Base-by-base conservation (phyloP, 345 rosid species). In the Zanthoxylum bungeanum region DNA sequence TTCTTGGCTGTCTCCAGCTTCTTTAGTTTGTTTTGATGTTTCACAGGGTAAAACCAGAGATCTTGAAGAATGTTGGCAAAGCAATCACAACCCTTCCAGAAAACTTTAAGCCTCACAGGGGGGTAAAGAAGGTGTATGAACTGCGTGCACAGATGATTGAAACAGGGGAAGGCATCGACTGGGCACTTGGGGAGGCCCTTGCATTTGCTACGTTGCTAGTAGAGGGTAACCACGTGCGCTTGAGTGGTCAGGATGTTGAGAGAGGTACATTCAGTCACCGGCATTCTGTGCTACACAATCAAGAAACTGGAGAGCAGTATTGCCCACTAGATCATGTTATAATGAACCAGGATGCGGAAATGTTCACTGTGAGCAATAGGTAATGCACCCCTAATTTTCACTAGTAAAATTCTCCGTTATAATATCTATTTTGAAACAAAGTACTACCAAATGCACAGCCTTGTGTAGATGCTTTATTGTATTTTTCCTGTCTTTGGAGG, bases 311-410 rank as follows among this genome's bases (percentile, higher is more conserved):
- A 73, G 79, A 84, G 72, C 61, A 82, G 79, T 91, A 91, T 65
- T 91, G 91, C 70, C 97, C 97, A 65, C 84, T 91, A 28, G 93
- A 91, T 65, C 85, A 89, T 72, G 81, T 91, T 51, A 75, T 86
- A 73, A 77, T 81, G 76, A 86, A 89, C 72, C 97, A 91, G 73
- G 71, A 87, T 74, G 89, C 78, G 42, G 92, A 91, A 83, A 86
- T 91, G 94, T 87, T 91, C 71, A 91, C 97, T 55, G 97, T 91
- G 64, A 89, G 97, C 77, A 91, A 91, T 73, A 91, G 94, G 97
- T 87, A 82, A 9, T 22, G 28, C 51, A 1, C 12, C 9, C 21
- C 11, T 11, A 19, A 6, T 24, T 42, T 14, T 47, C 39, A 50
- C 22, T 31, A 7, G 2, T 51, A 50, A n/a, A 34, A 33, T 53